A percentile compares a stretch with the other conserved stretches of the same genome.
Conservation (phyloP, 2,329 filamentous ascomycete species). For the Hypomyces perniciosus region DNA sequence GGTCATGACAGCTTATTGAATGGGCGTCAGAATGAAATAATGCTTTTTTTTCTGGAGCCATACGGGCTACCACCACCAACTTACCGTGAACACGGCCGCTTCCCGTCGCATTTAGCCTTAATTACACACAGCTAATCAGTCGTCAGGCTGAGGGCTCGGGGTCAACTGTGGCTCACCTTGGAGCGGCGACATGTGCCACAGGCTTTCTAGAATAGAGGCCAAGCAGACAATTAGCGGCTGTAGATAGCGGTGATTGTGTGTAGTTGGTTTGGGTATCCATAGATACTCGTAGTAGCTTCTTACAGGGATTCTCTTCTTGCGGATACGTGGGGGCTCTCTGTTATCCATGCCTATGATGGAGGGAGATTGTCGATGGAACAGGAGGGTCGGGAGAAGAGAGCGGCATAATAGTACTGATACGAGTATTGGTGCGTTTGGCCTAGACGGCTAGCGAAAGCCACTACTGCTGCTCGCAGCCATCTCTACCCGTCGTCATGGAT, state of each 20-base stretch:
- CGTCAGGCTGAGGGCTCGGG: background rate
- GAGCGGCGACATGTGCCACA: slow-evolving; percentile 22
- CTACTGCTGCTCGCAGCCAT: no score
- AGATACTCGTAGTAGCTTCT: background rate
- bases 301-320: slow-evolving; percentile 20
- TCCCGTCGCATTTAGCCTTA: slow-evolving; percentile 21
- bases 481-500: no score
- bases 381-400: no score
- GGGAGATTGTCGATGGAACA: background rate
- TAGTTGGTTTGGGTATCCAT: background rate
- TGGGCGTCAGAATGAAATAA: slow-evolving; percentile 2
- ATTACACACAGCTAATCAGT: background rate
- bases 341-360: background rate
- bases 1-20: slow-evolving; percentile 16
- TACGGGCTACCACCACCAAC: background rate
- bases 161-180: slow-evolving; percentile 16
- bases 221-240: background rate
- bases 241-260: background rate
- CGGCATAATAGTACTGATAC: no score
- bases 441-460: no score
- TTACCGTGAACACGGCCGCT: slow-evolving; percentile 22
- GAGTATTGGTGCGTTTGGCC: no score
- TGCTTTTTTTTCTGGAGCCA: background rate
- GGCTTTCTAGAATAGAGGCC: slow-evolving; percentile 22
- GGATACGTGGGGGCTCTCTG: slow-evolving; percentile 7